Evolutionary conservation across 202 grass and related monocot genomes (phyloP), one percentile per base, ranked within the genome.

Genomic region (Alloteropsis angusta): DNA sequence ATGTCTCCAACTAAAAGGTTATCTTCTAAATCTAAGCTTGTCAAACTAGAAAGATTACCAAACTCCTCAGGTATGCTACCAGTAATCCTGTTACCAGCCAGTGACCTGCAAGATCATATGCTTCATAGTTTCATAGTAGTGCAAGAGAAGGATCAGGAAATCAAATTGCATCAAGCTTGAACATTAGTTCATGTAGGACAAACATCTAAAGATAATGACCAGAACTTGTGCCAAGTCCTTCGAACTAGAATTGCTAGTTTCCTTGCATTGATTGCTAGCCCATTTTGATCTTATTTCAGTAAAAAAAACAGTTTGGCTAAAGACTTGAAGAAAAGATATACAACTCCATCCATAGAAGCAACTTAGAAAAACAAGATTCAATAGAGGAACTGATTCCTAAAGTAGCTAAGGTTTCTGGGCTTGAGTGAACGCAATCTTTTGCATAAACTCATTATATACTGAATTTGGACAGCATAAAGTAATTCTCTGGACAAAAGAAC

Each of bases 11-110:
- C 83, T 68, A 97, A 80, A 34, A 82, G 74, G 79, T 94, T 97
- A 58, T 85, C 87, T 82, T 92, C 85, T 77, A 97, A 87, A 77
- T 85, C 70, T 83, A 97, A 90, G 75, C 53, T 97, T 72, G 73
- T 92, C 77, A 97, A 84, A 71, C 83, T 97, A 63, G 83, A 92
- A 76, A 97, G 80, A 73, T 94, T 88, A 69, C 94, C 94, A 76
- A 94, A 86, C 67, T 89, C 68, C 80, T 81, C 74, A 13, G 91
- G 94, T 87, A 97, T 83, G 65, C 54, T 42, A 69, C 94, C 94
- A 4, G 94, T 86, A 86, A 97, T 90, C 42, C 75, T 87, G 70
- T 94, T 97, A 77, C 89, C 89, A 9, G 83, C 65, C 54, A 97
- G 80, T 62, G 85, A 87, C 74, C 94, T 97, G 79, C 87, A 90